phyloP scores from a whole-genome alignment of 1,284 basidiomycete species.

The Sporisorium scitamineum region DNA sequence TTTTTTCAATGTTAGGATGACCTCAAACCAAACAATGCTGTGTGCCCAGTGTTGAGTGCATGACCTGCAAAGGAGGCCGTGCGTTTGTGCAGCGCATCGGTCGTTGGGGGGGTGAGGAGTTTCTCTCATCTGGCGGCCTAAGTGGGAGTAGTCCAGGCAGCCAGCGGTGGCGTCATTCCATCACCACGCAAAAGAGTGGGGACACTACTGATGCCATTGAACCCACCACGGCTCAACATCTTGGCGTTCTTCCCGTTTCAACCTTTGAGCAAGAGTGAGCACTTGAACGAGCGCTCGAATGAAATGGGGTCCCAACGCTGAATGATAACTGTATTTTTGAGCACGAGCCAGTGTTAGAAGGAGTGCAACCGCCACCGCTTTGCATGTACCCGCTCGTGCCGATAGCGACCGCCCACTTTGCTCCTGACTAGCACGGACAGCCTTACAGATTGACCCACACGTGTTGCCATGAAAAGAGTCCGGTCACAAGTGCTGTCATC shows the following conservation, averaged over 20 bases:
- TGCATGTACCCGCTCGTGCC: background rate
- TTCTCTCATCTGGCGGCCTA: background rate
- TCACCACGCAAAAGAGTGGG: background rate
- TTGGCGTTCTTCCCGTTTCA: background rate
- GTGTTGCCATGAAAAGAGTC: too few species aligned
- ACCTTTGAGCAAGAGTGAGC: background rate
- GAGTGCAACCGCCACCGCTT: too few species aligned
- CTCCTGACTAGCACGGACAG: too few species aligned
- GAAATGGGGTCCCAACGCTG: background rate
- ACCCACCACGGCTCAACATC: background rate
- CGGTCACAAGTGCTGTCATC: too few species aligned
- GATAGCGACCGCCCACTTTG: background rate
- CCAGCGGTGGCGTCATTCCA: background rate
- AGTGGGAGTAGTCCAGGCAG: background rate
- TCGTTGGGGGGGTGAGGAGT: background rate
- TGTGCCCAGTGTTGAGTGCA: background rate
- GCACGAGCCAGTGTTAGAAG: too few species aligned
- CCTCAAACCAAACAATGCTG: background rate
- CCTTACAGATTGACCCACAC: too few species aligned
- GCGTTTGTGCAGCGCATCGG: background rate
- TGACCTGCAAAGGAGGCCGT: background rate
- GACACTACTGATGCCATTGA: background rate
- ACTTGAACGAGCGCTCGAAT: background rate
- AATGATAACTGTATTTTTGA: too few species aligned
- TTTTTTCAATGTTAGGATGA: background rate